phyloP scores from a whole-genome alignment of 2,329 filamentous ascomycete genomes.

The Colletotrichum musicola region DNA sequence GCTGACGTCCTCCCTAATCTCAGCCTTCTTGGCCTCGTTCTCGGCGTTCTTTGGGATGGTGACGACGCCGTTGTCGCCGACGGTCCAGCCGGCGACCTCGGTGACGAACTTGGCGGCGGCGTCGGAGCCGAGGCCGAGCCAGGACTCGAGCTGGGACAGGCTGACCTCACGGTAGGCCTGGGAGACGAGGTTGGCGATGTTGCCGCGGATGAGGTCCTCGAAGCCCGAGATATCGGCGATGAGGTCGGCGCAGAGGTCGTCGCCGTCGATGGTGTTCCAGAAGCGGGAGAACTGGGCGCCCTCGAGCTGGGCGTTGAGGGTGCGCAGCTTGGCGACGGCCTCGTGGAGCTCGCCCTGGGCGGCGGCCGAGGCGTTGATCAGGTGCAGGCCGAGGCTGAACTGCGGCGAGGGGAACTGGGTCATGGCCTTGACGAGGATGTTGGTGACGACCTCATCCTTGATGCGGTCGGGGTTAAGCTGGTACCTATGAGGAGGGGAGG shows the following conservation, averaged over 20 bases:
- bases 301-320: constrained; percentile 88
- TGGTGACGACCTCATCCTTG: constrained; percentile 97
- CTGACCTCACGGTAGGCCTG: constrained; percentile 82
- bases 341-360: constrained; percentile 82
- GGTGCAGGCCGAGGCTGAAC: constrained; percentile 93
- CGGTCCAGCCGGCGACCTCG: constrained; percentile 88
- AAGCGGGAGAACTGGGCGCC: constrained; percentile 91
- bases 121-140: constrained; percentile 79
- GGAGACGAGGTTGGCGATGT: constrained; percentile 89
- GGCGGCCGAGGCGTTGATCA: constrained; percentile 84
- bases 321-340: constrained; percentile 88
- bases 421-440: constrained; percentile 97
- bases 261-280: constrained; percentile 92
- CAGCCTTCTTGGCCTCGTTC: constrained; percentile 95
- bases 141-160: constrained; percentile 76
- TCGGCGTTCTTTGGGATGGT: constrained; percentile 93
- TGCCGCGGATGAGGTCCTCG: constrained; percentile 91
- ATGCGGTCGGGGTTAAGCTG: constrained; percentile 99
- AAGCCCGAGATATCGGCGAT: constrained; percentile 95
- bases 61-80: constrained; percentile 75
- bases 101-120: constrained; percentile 82
- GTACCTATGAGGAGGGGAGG: constrained; percentile 72
- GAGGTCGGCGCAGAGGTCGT: constrained; percentile 95
- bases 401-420: constrained; percentile 97
- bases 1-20: constrained; percentile 95